phyloP scores from a whole-genome alignment of 2,329 filamentous ascomycete genomes.

The Pseudogymnoascus sp. region DNA sequence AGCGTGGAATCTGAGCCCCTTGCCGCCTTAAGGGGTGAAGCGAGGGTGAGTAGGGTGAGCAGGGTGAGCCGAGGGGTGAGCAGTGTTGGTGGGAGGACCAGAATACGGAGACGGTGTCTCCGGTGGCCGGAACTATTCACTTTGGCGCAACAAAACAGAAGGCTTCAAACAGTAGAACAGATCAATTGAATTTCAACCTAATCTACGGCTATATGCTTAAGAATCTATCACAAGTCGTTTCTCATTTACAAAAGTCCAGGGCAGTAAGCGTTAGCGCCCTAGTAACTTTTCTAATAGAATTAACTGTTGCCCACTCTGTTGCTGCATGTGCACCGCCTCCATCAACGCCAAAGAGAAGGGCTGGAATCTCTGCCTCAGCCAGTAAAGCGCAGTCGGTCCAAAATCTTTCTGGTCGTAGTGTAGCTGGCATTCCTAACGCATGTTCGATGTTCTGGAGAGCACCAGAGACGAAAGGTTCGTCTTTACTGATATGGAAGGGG shows the following conservation, averaged over 20 bases:
- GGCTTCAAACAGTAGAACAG: no score
- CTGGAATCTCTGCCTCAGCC: conserved; percentile 37
- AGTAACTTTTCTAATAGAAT: conserved; percentile 27
- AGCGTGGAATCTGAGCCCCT: no score
- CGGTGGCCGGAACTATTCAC: no score
- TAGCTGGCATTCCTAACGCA: not conserved
- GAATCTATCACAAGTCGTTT: not conserved
- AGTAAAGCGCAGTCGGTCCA: conserved; percentile 49
- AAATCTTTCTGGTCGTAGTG: conserved; percentile 23
- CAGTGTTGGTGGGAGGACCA: no score
- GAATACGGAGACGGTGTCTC: no score
- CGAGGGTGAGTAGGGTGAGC: no score
- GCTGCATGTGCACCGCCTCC: conserved; percentile 45
- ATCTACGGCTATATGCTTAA: not conserved
- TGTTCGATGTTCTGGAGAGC: not conserved
- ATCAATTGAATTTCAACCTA: no score
- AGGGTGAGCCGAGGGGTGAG: no score
- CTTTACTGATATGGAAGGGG: conserved; percentile 33
- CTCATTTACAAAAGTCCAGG: conserved; percentile 10
- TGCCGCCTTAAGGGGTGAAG: no score
- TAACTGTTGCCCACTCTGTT: conserved; percentile 43
- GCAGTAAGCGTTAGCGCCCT: not conserved
- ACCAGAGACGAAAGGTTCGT: conserved; percentile 35
- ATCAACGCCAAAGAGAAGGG: conserved; percentile 41
- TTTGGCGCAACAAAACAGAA: no score